phyloP scores from a whole-genome alignment of 225 moss, liverwort and hornwort genomes.

The Marchantia paleacea region DNA sequence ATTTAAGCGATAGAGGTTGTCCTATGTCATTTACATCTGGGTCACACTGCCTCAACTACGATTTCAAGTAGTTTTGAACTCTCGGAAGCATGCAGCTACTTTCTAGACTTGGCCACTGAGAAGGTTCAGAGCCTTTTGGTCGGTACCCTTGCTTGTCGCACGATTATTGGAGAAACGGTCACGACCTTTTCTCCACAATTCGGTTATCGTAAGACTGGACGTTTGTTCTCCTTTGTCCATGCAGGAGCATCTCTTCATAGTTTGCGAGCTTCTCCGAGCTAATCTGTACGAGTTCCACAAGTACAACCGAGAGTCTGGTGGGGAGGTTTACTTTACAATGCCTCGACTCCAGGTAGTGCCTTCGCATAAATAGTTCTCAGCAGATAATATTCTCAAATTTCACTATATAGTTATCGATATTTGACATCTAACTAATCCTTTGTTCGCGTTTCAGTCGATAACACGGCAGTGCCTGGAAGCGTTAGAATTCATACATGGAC shows the following conservation, averaged over 20 bases:
- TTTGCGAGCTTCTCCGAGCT: constrained; percentile 89
- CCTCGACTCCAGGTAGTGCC: constrained; percentile 82
- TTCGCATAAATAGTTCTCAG: not conserved
- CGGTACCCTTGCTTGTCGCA: not conserved
- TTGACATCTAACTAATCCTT: not conserved
- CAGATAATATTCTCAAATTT: no score
- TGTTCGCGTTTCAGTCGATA: constrained; percentile 50
- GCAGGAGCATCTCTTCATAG: constrained; percentile 99
- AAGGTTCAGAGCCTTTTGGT: not conserved
- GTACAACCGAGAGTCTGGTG: constrained; percentile 95
- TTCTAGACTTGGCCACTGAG: not conserved
- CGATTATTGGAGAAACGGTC: not conserved
- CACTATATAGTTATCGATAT: not conserved
- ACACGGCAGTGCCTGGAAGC: constrained; percentile 97
- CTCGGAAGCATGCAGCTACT: not conserved
- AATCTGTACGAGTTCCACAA: constrained; percentile 98
- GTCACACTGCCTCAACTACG: not conserved
- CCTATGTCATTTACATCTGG: not conserved
- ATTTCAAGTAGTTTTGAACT: not conserved
- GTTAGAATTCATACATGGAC: constrained; percentile 77
- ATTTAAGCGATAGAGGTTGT: not conserved
- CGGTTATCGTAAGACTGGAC: not conserved
- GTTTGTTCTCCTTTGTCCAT: not conserved
- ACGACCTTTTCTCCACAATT: not conserved
- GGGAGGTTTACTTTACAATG: constrained; percentile 99